Conservation (phyloP, 2,329 filamentous ascomycete genomes). For the Aspergillus calidoustus region DNA sequence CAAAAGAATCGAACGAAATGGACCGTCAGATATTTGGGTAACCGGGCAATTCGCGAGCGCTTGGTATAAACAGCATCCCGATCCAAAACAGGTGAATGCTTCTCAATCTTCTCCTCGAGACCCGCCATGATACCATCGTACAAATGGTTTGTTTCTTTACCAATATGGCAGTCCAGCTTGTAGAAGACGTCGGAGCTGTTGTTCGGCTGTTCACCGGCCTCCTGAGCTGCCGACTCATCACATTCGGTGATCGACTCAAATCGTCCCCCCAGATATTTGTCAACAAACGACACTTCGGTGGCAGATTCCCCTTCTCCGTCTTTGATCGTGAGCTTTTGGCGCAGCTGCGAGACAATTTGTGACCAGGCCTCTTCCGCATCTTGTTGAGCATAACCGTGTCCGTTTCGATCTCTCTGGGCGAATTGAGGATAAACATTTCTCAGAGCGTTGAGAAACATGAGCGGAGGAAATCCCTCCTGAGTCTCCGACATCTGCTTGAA, state of each 20-base stretch:
- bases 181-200: slow-evolving; percentile 75
- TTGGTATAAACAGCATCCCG: slow-evolving; percentile 87
- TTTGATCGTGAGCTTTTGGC: slow-evolving; percentile 74
- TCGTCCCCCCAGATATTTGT: slow-evolving; percentile 85
- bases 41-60: slow-evolving; percentile 81
- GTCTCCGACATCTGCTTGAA: slow-evolving; percentile 91
- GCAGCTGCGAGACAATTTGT: slow-evolving; percentile 84
- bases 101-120: slow-evolving; percentile 87
- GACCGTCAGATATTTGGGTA: slow-evolving; percentile 94
- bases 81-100: slow-evolving; percentile 76
- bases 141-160: slow-evolving; percentile 82
- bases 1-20: slow-evolving; percentile 99
- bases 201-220: slow-evolving; percentile 72
- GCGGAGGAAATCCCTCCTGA: slow-evolving; percentile 81
- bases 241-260: slow-evolving; percentile 81
- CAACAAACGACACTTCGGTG: slow-evolving; percentile 73
- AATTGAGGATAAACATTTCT: slow-evolving; percentile 87
- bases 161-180: slow-evolving; percentile 97
- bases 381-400: slow-evolving; percentile 90
- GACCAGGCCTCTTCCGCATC: slow-evolving; percentile 99
- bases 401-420: slow-evolving; percentile 81
- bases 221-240: slow-evolving; percentile 77
- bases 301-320: slow-evolving; percentile 50
- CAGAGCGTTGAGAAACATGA: slow-evolving; percentile 80
- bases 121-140: slow-evolving; percentile 83